These are phyloP conservation scores for Hibiscus trionum DNA, from an alignment of 345 rosid genomes.

Conservation along the genomic window DNA sequence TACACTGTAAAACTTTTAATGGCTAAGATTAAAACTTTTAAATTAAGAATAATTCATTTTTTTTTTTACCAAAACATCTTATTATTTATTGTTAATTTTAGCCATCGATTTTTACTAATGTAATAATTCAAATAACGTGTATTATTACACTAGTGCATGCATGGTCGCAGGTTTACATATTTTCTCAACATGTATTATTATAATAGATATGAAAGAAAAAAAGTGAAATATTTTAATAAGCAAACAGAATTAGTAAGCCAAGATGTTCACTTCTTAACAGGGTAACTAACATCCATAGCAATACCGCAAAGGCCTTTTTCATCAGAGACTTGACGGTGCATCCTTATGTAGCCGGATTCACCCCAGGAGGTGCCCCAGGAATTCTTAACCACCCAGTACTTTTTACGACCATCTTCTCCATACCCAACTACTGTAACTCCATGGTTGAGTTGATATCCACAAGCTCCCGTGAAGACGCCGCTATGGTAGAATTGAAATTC, in stretches of 20 bases:
- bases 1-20: too few species aligned
- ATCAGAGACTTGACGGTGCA: slow-evolving; percentile 35
- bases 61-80: too few species aligned
- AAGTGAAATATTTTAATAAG: background rate
- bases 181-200: background rate
- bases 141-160: background rate
- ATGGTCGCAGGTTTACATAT: background rate
- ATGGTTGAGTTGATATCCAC: slow-evolving; percentile 60
- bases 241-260: background rate
- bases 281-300: slow-evolving; percentile 68
- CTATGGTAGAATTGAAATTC: slow-evolving; percentile 56
- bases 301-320: slow-evolving; percentile 63
- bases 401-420: slow-evolving; percentile 36
- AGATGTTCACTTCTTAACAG: slow-evolving; percentile 33
- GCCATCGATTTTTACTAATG: too few species aligned
- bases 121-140: too few species aligned
- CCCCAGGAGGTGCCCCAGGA: slow-evolving; percentile 93
- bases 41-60: too few species aligned
- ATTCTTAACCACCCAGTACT: slow-evolving; percentile 82
- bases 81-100: too few species aligned
- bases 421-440: slow-evolving; percentile 78
- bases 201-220: too few species aligned
- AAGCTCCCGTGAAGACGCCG: slow-evolving; percentile 58
- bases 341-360: slow-evolving; percentile 67
- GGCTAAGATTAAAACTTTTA: too few species aligned